Percentiles rank a stretch among this genome's conserved stretches.
These are phyloP conservation scores for Auxenochlorella pyrenoidosa DNA, from an alignment of 139 green algal species.

Conservation along the genomic window DNA sequence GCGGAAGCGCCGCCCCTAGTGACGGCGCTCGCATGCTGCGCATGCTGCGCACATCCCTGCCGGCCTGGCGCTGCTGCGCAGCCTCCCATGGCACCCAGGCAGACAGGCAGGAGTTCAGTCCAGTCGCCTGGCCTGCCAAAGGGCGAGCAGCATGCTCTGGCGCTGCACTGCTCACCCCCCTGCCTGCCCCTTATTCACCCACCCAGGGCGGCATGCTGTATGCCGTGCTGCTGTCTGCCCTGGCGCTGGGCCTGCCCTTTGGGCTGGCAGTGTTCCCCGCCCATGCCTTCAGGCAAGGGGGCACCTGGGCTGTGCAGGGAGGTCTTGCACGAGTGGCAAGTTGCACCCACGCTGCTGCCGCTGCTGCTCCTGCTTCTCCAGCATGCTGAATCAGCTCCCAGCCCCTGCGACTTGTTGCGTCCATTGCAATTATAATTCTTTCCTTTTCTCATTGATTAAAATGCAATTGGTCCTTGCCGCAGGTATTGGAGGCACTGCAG, in stretches of 20 bases:
- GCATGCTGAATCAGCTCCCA: no score
- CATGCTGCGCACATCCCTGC: background rate
- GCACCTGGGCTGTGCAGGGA: background rate
- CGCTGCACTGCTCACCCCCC: background rate
- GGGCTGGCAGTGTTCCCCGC: slow-evolving; percentile 6
- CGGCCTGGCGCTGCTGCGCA: background rate
- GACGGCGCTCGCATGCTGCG: no score
- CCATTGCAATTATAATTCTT: no score
- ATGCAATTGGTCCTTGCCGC: background rate
- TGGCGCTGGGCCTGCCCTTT: slow-evolving; percentile 20
- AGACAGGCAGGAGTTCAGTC: background rate
- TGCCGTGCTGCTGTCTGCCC: background rate
- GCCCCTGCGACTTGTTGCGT: no score
- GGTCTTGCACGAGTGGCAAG: background rate
- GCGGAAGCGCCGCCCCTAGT: no score
- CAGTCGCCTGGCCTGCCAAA: background rate
- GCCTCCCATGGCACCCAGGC: background rate
- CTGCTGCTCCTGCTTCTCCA: background rate
- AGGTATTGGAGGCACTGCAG: background rate
- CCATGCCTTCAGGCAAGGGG: background rate
- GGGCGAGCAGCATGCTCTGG: background rate
- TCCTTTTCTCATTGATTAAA: no score
- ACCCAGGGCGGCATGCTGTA: slow-evolving; percentile 1
- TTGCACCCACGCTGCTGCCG: background rate
- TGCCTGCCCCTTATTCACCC: background rate